Percentiles rank a stretch among this genome's conserved stretches.
These are phyloP conservation scores for Hibiscus tridactylites DNA, from an alignment of 345 rosid genomes.

Conservation along the genomic window DNA sequence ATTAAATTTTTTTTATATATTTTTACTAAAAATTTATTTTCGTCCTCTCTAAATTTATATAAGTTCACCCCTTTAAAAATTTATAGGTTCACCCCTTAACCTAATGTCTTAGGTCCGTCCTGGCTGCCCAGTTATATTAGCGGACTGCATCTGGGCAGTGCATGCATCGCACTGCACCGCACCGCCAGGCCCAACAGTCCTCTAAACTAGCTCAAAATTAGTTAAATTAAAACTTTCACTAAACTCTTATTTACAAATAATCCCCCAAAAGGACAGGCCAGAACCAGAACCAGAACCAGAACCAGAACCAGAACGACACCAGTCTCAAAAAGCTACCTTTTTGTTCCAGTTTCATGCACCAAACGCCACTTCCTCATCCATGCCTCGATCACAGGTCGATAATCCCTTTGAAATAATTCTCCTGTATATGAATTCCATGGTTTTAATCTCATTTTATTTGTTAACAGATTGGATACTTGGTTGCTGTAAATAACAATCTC, in stretches of 20 bases:
- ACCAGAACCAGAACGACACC: background rate
- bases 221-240: no score
- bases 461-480: conserved; percentile 41
- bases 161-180: background rate
- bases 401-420: background rate
- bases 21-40: no score
- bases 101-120: no score
- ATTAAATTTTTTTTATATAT: no score
- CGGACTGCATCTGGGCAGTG: background rate
- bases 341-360: background rate
- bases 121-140: background rate
- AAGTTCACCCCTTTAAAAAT: no score
- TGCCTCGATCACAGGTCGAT: conserved; percentile 14
- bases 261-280: background rate
- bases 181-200: background rate
- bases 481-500: conserved; percentile 46
- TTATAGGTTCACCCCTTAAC: no score
- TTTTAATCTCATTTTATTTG: background rate
- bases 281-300: background rate
- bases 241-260: no score
- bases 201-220: background rate
- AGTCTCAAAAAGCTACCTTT: no score
- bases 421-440: background rate
- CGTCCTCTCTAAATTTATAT: no score
- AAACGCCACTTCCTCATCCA: background rate